A percentile compares a stretch with the other conserved stretches of the same genome.
Evolutionary conservation across 495 filamentous ascomycete genomes (phyloP).

Genomic region (Extremus antarcticus): DNA sequence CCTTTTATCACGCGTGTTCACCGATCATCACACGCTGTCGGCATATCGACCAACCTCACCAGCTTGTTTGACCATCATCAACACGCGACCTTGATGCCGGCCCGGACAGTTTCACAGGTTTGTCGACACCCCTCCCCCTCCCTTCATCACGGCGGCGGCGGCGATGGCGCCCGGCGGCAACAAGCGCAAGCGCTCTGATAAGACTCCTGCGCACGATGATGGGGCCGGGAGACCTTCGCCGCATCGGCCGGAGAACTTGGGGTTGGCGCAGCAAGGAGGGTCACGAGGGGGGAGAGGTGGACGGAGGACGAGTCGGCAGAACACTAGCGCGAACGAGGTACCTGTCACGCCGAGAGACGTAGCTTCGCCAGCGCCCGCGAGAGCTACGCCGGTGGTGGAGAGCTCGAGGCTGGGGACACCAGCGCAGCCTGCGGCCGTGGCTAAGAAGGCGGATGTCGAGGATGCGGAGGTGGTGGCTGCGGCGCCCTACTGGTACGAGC

Average conservation of each 20-base stretch:
- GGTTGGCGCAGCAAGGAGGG: conserved; percentile 43
- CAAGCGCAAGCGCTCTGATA: conserved; percentile 18
- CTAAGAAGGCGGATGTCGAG: background rate
- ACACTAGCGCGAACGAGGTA: background rate
- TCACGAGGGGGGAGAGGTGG: conserved; percentile 3
- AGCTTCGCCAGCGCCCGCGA: background rate
- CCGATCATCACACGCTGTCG: background rate
- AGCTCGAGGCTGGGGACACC: conserved; percentile 8
- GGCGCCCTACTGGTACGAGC: conserved; percentile 44
- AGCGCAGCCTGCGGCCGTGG: background rate
- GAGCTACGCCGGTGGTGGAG: background rate
- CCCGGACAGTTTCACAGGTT: too few relatives aligned
- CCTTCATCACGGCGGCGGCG: background rate
- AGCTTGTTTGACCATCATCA: too few relatives aligned
- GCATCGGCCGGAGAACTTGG: conserved; percentile 50
- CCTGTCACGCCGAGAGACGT: background rate
- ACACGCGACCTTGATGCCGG: background rate
- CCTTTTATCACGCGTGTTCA: too few relatives aligned
- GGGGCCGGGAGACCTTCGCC: conserved; percentile 46
- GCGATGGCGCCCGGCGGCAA: conserved; percentile 16
- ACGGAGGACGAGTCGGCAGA: background rate
- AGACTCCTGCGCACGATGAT: conserved; percentile 25
- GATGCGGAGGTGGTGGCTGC: background rate
- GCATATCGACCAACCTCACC: background rate
- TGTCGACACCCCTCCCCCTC: too few relatives aligned